A percentile compares a stretch with the other conserved stretches of the same genome.
These are phyloP conservation scores for Gossypium aridum DNA, from an alignment of 441 rosid species.

Conservation along the genomic window DNA sequence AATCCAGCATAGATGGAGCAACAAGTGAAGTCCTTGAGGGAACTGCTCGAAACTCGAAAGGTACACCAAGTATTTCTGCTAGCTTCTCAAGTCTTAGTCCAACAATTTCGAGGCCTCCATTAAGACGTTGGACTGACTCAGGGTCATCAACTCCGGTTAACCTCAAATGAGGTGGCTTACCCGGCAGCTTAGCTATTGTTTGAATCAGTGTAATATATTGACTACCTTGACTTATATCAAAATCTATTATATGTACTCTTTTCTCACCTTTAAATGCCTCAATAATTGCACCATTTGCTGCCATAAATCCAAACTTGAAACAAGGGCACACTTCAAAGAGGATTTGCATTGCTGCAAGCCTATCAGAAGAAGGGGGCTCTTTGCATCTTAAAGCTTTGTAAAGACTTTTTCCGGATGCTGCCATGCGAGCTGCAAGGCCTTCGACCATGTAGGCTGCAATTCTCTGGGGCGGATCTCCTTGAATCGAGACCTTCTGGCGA, in stretches of 20 bases:
- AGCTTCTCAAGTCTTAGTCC: slow-evolving; percentile 81
- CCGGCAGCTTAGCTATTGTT: slow-evolving; percentile 44
- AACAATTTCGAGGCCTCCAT: slow-evolving; percentile 66
- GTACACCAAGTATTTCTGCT: slow-evolving; percentile 56
- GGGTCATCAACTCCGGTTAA: slow-evolving; percentile 95
- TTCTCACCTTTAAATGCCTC: slow-evolving; percentile 76
- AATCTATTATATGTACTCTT: slow-evolving; percentile 81
- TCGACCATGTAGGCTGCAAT: slow-evolving; percentile 98
- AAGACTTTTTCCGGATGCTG: slow-evolving; percentile 80
- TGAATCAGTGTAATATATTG: slow-evolving; percentile 86
- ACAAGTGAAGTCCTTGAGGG: slow-evolving; percentile 66
- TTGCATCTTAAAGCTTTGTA: slow-evolving; percentile 92
- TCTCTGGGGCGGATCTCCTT: slow-evolving; percentile 91
- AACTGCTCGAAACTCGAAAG: slow-evolving; percentile 66
- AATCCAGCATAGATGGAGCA: slow-evolving; percentile 62
- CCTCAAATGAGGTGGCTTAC: slow-evolving; percentile 57
- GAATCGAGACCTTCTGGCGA: slow-evolving; percentile 73
- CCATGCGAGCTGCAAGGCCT: slow-evolving; percentile 96
- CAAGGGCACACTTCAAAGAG: slow-evolving; percentile 98
- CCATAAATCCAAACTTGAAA: slow-evolving; percentile 87
- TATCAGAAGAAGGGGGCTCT: slow-evolving; percentile 90
- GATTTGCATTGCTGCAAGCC: slow-evolving; percentile 98
- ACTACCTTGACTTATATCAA: slow-evolving; percentile 89
- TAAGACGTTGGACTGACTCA: slow-evolving; percentile 81
- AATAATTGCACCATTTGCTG: slow-evolving; percentile 79